These are phyloP conservation scores for Trichosporon sp. DNA, from an alignment of 1,284 basidiomycete genomes.

Conservation along the genomic window DNA sequence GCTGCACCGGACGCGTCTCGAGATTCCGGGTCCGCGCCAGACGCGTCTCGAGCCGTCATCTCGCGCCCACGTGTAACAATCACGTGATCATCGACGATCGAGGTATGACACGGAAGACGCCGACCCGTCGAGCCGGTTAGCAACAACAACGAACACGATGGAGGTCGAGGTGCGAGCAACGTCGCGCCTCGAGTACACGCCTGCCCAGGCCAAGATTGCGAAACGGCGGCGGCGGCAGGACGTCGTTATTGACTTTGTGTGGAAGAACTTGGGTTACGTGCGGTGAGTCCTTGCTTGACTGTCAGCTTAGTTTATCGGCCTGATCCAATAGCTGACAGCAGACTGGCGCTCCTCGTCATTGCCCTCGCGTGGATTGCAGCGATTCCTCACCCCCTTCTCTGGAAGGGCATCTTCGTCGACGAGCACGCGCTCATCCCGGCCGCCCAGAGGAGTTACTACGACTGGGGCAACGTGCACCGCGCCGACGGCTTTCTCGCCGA, in stretches of 20 bases:
- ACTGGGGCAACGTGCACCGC: constrained; percentile 76
- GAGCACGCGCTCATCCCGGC: constrained; percentile 89
- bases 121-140: not conserved
- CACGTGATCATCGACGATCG: not conserved
- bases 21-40: not conserved
- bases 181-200: not conserved
- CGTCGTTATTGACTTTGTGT: not conserved
- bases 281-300: constrained; percentile 1
- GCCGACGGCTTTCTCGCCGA: constrained; percentile 71
- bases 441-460: constrained; percentile 80
- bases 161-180: not conserved
- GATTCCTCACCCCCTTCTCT: constrained; percentile 62
- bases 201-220: constrained; percentile 10
- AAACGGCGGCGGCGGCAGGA: constrained; percentile 10
- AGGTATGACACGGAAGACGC: not conserved
- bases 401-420: constrained; percentile 71
- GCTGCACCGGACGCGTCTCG: not conserved
- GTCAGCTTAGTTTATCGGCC: no score
- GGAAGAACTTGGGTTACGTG: constrained; percentile 1
- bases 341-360: constrained; percentile 52
- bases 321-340: constrained; percentile 3
- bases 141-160: not conserved
- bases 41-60: constrained; percentile 7
- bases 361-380: constrained; percentile 70
- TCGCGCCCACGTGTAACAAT: not conserved